Conservation (phyloP, 768 basidiomycete species). For the Panaeolus papilionaceus region DNA sequence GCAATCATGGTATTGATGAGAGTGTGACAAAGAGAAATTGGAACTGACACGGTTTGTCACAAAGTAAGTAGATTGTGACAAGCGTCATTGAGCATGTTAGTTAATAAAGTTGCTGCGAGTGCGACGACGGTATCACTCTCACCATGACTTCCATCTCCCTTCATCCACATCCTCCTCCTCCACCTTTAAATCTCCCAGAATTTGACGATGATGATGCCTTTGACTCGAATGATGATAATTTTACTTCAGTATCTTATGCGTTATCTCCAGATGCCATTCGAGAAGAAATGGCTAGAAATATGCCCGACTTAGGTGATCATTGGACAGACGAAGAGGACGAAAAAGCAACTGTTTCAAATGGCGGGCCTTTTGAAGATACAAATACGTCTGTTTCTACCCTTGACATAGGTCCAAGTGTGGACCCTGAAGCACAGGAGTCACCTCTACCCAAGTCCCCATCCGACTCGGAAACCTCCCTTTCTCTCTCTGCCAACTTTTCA, state of each 20-base stretch:
- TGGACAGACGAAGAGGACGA: slow-evolving; percentile 41
- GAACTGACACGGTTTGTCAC: slow-evolving; percentile 23
- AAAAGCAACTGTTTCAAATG: slow-evolving; percentile 34
- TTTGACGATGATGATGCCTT: slow-evolving; percentile 74
- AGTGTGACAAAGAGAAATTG: slow-evolving; percentile 20
- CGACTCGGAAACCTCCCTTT: slow-evolving; percentile 29
- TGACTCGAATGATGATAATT: slow-evolving; percentile 56
- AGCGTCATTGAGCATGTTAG: neutral
- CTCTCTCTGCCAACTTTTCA: slow-evolving; percentile 39
- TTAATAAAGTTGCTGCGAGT: slow-evolving; percentile 3
- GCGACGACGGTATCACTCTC: neutral
- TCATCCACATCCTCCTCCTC: slow-evolving; percentile 9
- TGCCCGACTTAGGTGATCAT: slow-evolving; percentile 40
- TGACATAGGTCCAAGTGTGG: slow-evolving; percentile 51
- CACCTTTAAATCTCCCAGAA: slow-evolving; percentile 28
- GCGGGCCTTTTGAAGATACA: slow-evolving; percentile 36
- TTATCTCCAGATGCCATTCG: slow-evolving; percentile 70
- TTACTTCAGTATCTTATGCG: slow-evolving; percentile 44
- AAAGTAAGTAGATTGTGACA: slow-evolving; percentile 16
- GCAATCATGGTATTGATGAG: slow-evolving; percentile 68
- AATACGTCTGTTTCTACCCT: slow-evolving; percentile 65
- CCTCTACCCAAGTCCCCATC: slow-evolving; percentile 31
- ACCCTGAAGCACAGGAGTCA: slow-evolving; percentile 29
- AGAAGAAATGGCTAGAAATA: slow-evolving; percentile 61
- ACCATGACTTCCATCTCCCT: slow-evolving; percentile 20